Evolutionary conservation across 495 filamentous ascomycete species (phyloP), one percentile per base, ranked within the genome.

Genomic region (Cercophora scortea): DNA sequence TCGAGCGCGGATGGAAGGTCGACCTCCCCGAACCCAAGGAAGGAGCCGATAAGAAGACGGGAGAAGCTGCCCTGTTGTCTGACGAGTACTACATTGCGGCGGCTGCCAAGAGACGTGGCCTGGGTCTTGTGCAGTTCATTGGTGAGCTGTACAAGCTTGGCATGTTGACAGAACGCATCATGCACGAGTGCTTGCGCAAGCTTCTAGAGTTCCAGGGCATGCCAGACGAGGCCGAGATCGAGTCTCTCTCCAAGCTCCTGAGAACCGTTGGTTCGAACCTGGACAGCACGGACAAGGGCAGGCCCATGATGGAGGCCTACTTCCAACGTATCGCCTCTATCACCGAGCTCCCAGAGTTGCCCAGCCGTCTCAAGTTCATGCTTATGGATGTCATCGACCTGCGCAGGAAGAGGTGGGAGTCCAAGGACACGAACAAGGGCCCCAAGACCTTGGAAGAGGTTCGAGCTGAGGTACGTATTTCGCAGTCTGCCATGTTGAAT

Each of bases 121-220:
- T 99, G 55, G 93, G 93, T 82, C 79, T 99, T 48, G 90, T 99
- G 59, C 91, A 96, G 71, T 97, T 99, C 75, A 99, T 99, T 69
- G 93, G 93, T 73, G 93, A 98, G 67, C 83, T 98, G 38, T 98
- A 93, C 82, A 97, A 97, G 77, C 82, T 98, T 55, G 82, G 85
- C 61, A 99, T 99, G 93, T 80, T 99, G 70, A 99, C 93, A 45
- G 87, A 95, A 66, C 89, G 90, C 70, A 97, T 98, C 74, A 98
- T 99, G 93, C 94, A 97, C 74, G 90, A 96, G 73, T 99, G 93
- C 79, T 89, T 97, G 11, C 84, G 88, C 76, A 95, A 95, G 71
- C 77, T 97, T 49, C 88, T 97, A 49, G 92, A 99, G 69, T 96
- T 94, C 69, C 83, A 91, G 59, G 94, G 90, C 52, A 69, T 88